Percentiles rank a stretch among this genome's conserved stretches.
phyloP scores from a whole-genome alignment of 495 filamentous ascomycete species.

The Neurospora sp. region DNA sequence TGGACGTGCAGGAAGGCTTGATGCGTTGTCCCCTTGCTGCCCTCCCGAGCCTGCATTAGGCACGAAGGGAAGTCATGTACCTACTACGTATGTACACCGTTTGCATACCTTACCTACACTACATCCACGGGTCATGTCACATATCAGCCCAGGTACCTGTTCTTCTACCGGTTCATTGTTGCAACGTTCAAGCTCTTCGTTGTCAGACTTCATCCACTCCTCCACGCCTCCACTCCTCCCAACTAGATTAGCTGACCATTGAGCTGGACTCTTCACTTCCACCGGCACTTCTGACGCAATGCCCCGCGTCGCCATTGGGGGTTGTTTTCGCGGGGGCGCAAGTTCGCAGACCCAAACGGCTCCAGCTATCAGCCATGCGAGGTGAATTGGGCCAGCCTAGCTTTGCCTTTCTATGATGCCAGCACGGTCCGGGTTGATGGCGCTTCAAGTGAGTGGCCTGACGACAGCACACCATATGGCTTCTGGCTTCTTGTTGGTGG shows the following conservation, averaged over 20 bases:
- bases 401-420: slow-evolving; percentile 7
- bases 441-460: slow-evolving; percentile 15
- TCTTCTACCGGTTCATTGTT: not conserved
- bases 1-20: slow-evolving; percentile 20
- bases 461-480: slow-evolving; percentile 5
- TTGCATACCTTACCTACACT: not conserved
- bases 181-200: not conserved
- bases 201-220: not conserved
- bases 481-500: slow-evolving; percentile 9
- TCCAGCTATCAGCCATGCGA: slow-evolving; percentile 9
- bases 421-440: slow-evolving; percentile 14
- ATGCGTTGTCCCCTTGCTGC: slow-evolving; percentile 22
- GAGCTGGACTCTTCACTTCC: not conserved
- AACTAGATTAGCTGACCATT: not conserved
- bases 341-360: not conserved
- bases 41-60: slow-evolving; percentile 16
- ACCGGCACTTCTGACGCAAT: slow-evolving; percentile 14
- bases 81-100: not conserved
- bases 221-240: not conserved
- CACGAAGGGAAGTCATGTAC: not conserved
- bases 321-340: not conserved
- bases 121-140: not conserved
- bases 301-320: slow-evolving; percentile 4
- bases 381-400: slow-evolving; percentile 11
- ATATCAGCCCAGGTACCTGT: not conserved